Evolutionary conservation across 2,329 filamentous ascomycete genomes (phyloP), one percentile per base, ranked within the genome.

Genomic region (Rhinocladiella mackenziei): DNA sequence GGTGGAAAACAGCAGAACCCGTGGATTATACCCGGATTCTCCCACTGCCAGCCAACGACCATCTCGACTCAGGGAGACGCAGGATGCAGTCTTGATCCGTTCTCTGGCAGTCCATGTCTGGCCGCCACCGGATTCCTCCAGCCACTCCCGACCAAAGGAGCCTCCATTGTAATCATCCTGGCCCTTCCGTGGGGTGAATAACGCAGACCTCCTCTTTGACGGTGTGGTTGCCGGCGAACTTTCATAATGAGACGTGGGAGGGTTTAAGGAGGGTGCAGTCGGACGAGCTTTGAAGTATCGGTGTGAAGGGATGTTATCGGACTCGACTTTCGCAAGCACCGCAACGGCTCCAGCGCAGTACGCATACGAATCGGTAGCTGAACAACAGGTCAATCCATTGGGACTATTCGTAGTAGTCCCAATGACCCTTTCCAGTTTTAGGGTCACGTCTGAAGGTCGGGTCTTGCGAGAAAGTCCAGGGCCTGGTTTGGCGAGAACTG

Each of bases 341-440:
- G 88, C 91, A 31, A 91, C 88, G 7, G 89, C 92, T 43, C 92
- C 92, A 6, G 92, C 91, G 52, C 89, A 89, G 63, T 94, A 92
- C 43, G 89, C 89, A 65, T 97, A 95, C 38, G 74, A 74, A 44
- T 70, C 71, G 40, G 77, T 83, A 9, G 82, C 78, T 29, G 83
- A 73, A 48, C 91, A 80, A 53, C 79, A 82, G 62, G 94, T 89
- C 65, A 98, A 94, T 51, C 86, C 88, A 61, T 85, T 89, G 29
- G 88, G 83, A 3, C 85, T 86, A 55, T 74, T 79, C 53, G 88
- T 91, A 5, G 91, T 97, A 17, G 89, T 94, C 34, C 92, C 92
- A 59, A 97, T 85, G 45, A 97, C 53, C 36, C 48, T 51, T 15
- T 56, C 47, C 15, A 57, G 35, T 23, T 54, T 51, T 10, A 57